phyloP scores from a whole-genome alignment of 164 flowering plant genomes.

The Hamamelis virginiana region DNA sequence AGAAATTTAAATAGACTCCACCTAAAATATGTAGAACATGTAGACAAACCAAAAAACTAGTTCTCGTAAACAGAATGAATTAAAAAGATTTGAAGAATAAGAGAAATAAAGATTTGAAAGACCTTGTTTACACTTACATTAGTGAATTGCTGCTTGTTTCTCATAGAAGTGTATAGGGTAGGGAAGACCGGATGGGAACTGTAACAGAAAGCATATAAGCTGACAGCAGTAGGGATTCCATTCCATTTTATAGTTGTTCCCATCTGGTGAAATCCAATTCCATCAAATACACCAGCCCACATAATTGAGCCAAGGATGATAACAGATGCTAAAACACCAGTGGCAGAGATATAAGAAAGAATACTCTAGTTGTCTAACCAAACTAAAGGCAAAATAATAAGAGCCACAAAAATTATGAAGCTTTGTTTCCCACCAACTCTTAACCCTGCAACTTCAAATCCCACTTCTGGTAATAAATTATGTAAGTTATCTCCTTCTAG shows the following conservation, averaged over 20 bases:
- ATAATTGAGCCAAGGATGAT: slow-evolving; percentile 48
- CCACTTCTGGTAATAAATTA: slow-evolving; percentile 49
- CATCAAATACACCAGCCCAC: slow-evolving; percentile 59
- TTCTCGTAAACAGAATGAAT: too few relatives aligned
- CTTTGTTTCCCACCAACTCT: slow-evolving; percentile 38
- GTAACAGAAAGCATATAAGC: slow-evolving; percentile 74
- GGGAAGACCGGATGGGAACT: slow-evolving; percentile 91
- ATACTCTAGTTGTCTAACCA: slow-evolving; percentile 54
- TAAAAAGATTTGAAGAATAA: too few relatives aligned
- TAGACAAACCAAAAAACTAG: not conserved
- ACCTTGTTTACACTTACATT: slow-evolving; percentile 38
- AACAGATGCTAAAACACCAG: slow-evolving; percentile 68
- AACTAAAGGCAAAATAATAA: slow-evolving; percentile 62
- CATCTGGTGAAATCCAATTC: slow-evolving; percentile 56
- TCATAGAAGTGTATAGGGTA: slow-evolving; percentile 73
- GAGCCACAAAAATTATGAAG: slow-evolving; percentile 49
- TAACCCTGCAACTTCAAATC: slow-evolving; percentile 27
- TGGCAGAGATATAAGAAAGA: slow-evolving; percentile 59
- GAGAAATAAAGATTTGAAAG: too few relatives aligned
- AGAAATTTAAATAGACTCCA: too few relatives aligned
- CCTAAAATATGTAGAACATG: too few relatives aligned
- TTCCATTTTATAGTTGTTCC: slow-evolving; percentile 39
- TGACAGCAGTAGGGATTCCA: slow-evolving; percentile 69
- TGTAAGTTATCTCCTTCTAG: slow-evolving; percentile 80
- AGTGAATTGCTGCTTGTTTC: slow-evolving; percentile 53